Base-by-base conservation (phyloP, 257 asterid genomes). In the Fraxinus americana region DNA sequence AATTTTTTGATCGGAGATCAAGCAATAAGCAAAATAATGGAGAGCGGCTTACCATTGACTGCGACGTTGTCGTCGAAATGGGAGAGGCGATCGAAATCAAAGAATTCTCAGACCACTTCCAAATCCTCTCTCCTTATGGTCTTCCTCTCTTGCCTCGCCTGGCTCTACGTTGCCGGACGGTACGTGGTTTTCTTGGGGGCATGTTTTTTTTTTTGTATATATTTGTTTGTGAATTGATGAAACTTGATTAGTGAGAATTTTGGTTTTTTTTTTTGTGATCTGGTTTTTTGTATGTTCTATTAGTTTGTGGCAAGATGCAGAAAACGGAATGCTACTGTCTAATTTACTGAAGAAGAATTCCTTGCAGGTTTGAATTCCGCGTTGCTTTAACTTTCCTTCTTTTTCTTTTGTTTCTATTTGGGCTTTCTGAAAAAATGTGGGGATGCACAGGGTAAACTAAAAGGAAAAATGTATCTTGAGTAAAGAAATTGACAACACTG, bases 261-360 rank as follows among this genome's bases (percentile, higher is more conserved):
- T 50, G 63, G n/a, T 16, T 66, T 10, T 61, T 30, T 52, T 25
- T 79, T 67, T 4, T 7, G 67, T 65, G 38, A 50, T 73, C 78
- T 19, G 21, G 1, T 59, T 75, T 73, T 77, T 27, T 45, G 7
- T 7, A 14, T 38, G 65, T 36, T 63, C 36, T 68, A 29, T 72
- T 83, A 94, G 98, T 78, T 78, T 94, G 86, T 94, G 98, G 98
- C 98, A 94, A 84, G 98, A 94, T 79, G 92, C 97, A 1, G 98
- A 92, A 81, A 86, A 85, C 88, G 83, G 97, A 86, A 70, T 70
- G 85, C 66, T 94, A 21, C 75, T 92, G 78, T 90, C 84, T 29
- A 75, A 27, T 78, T 83, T 92, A 70, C 80, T 91, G 72, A 87
- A 79, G 86, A 87, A 82, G 79, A 87, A 88, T 76, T 83, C 89